Percentiles rank a stretch among this genome's conserved stretches.
Evolutionary conservation across 768 basidiomycete species (phyloP).

Genomic region (Hortiboletus flavorubellus): DNA sequence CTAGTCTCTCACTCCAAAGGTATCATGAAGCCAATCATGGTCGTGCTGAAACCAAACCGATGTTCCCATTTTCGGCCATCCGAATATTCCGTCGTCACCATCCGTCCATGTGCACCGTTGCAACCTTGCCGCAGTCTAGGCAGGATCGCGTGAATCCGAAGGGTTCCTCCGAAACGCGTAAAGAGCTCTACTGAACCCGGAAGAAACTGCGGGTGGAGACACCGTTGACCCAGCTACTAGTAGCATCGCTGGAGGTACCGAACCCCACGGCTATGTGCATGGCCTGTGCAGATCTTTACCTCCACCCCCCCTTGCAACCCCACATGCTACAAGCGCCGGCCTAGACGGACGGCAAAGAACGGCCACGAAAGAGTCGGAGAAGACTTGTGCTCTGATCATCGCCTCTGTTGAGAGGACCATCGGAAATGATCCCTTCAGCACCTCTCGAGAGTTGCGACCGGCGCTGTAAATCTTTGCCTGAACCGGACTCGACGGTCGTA

Average conservation of each 20-base stretch:
- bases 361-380: background rate
- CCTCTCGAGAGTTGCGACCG: background rate
- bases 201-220: background rate
- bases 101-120: constrained; percentile 1
- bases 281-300: background rate
- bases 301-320: too few species aligned
- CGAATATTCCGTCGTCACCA: background rate
- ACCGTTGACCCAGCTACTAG: background rate
- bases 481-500: background rate
- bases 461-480: background rate
- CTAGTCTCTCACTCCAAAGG: background rate
- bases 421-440: background rate
- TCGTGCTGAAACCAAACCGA: background rate
- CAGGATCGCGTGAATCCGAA: constrained; percentile 4
- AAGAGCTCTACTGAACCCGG: background rate
- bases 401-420: background rate
- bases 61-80: background rate
- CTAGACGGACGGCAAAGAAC: background rate
- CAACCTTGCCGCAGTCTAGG: constrained; percentile 16
- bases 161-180: background rate
- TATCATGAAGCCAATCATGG: background rate
- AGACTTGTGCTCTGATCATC: background rate
- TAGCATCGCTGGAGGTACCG: background rate
- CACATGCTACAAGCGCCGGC: background rate
- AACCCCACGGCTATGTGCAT: background rate